A percentile compares a stretch with the other conserved stretches of the same genome.
These are phyloP conservation scores for Nelumbo lutea DNA, from an alignment of 164 flowering plant genomes.

Conservation along the genomic window DNA sequence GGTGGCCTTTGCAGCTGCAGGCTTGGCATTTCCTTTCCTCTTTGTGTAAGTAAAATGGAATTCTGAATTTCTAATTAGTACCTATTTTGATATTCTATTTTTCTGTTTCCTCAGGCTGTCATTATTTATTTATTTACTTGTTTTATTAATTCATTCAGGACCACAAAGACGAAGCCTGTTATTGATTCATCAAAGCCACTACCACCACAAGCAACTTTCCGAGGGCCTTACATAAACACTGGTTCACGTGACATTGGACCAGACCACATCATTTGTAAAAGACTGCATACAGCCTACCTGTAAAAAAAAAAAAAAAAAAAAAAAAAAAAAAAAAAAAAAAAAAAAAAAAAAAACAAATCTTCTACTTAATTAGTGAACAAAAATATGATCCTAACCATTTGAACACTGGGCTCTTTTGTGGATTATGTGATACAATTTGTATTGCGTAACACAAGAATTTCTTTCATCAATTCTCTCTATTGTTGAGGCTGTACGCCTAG, in stretches of 20 bases:
- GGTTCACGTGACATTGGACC: constrained; percentile 96
- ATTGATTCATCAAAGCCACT: constrained; percentile 88
- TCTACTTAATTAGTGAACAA: too few species aligned
- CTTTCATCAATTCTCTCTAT: too few species aligned
- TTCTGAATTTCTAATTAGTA: background rate
- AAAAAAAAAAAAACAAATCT: too few species aligned
- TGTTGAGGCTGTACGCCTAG: too few species aligned
- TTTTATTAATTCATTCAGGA: constrained; percentile 30
- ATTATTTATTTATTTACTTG: constrained; percentile 4
- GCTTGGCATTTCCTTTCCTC: constrained; percentile 87
- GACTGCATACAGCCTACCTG: background rate
- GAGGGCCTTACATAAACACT: constrained; percentile 93
- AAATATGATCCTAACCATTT: too few species aligned
- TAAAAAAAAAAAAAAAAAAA: background rate
- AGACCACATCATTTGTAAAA: constrained; percentile 26
- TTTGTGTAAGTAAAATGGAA: constrained; percentile 58
- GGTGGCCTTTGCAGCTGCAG: constrained; percentile 69
- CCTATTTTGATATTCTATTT: background rate
- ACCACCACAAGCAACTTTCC: constrained; percentile 90
- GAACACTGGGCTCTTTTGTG: too few species aligned
- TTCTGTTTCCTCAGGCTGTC: background rate
- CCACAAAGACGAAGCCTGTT: constrained; percentile 53
- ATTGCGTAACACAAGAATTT: too few species aligned
- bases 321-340: background rate
- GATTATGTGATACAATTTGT: too few species aligned